Conservation (phyloP, 2,329 filamentous ascomycete genomes). For the Metarhizium album region DNA sequence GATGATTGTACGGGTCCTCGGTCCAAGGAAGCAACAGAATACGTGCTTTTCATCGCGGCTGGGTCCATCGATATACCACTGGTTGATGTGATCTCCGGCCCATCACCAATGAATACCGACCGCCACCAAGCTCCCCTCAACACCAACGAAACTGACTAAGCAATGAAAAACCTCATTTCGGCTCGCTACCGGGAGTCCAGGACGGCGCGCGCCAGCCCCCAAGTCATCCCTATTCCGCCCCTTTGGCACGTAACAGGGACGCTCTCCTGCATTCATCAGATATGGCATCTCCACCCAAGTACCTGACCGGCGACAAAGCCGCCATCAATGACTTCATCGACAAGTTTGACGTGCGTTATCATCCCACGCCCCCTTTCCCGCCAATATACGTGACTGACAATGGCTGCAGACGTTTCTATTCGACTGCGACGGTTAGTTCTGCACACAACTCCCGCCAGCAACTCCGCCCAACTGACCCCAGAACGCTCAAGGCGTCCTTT, state of each 20-base stretch:
- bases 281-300: conserved; percentile 33
- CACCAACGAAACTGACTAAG: neutral
- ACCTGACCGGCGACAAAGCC: conserved; percentile 68
- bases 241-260: neutral
- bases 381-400: neutral
- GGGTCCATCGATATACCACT: no score
- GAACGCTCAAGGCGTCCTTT: conserved; percentile 64
- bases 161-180: neutral
- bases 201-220: neutral
- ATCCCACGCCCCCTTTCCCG: neutral
- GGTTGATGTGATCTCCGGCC: neutral
- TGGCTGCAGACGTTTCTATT: conserved; percentile 57
- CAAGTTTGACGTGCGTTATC: conserved; percentile 72
- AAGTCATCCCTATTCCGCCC: neutral
- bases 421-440: conserved; percentile 78
- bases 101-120: neutral
- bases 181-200: neutral
- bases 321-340: conserved; percentile 77
- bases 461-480: neutral
- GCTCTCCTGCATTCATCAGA: neutral
- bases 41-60: no score
- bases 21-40: no score
- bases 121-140: neutral
- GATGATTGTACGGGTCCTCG: no score
- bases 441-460: neutral